Conservation (phyloP, 495 filamentous ascomycete genomes). For the Tuber melanosporum region DNA sequence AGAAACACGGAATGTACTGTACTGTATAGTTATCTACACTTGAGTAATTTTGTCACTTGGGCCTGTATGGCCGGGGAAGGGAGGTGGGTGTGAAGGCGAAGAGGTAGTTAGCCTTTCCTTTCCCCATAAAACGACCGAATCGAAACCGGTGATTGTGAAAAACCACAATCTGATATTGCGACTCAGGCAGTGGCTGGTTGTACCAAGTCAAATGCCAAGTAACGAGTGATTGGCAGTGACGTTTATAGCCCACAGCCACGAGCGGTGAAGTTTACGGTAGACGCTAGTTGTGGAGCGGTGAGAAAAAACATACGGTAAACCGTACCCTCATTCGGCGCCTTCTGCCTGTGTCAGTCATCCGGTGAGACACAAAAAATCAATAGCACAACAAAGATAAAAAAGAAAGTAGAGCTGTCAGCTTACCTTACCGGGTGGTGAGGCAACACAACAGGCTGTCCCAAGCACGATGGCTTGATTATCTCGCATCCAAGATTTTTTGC, state of each 20-base stretch:
- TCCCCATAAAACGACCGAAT: neutral
- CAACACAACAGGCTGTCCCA: neutral
- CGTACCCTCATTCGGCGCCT: neutral
- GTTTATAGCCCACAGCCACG: neutral
- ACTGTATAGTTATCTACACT: constrained; percentile 3
- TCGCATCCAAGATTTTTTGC: constrained; percentile 1
- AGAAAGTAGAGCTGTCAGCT: neutral
- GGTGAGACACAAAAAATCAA: neutral
- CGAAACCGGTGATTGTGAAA: neutral
- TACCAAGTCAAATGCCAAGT: neutral
- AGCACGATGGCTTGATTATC: neutral
- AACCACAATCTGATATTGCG: neutral
- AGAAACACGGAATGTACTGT: constrained; percentile 6
- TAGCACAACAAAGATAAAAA: neutral
- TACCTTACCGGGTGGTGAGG: neutral
- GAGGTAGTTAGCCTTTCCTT: neutral
- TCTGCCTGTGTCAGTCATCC: neutral
- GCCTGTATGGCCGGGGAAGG: neutral
- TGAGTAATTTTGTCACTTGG: neutral
- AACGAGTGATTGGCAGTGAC: neutral
- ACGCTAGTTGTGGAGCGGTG: neutral
- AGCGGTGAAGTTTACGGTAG: neutral
- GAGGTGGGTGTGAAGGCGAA: neutral
- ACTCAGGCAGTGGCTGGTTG: neutral
- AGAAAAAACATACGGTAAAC: neutral